Percentiles rank a stretch among this genome's conserved stretches.
Evolutionary conservation across 2,329 filamentous ascomycete species (phyloP).

Genomic region (Aurifilum marmelostoma): DNA sequence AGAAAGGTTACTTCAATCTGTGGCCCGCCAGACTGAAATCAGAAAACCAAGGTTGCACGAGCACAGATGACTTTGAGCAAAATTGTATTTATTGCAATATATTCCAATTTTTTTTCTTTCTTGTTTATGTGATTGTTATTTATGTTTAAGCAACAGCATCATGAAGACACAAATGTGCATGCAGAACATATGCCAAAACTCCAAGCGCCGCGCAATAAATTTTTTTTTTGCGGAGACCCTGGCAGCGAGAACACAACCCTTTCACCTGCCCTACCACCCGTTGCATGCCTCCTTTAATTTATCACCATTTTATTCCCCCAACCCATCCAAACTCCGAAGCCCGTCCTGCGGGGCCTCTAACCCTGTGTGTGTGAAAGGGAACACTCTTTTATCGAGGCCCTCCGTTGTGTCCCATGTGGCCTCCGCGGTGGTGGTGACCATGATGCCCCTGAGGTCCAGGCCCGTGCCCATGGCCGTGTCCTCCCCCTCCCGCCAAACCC

Average conservation of each 20-base stretch:
- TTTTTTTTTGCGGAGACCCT: background rate
- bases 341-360: background rate
- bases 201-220: background rate
- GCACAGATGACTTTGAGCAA: background rate
- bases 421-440: background rate
- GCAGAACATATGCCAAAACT: background rate
- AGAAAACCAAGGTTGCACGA: too few relatives aligned
- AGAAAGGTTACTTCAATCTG: too few relatives aligned
- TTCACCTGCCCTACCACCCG: too few relatives aligned
- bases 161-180: background rate
- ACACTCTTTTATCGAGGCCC: background rate
- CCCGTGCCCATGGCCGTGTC: background rate
- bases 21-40: too few relatives aligned
- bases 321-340: background rate
- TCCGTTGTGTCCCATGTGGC: background rate
- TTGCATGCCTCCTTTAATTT: background rate
- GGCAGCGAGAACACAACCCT: background rate
- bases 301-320: background rate
- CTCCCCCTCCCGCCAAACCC: background rate
- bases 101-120: background rate
- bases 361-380: too few relatives aligned
- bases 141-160: too few relatives aligned
- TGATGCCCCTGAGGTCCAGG: background rate
- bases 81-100: background rate
- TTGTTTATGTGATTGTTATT: background rate